Base-by-base conservation (phyloP, 2,329 filamentous ascomycete genomes). In the Chaetomium globosum region DNA sequence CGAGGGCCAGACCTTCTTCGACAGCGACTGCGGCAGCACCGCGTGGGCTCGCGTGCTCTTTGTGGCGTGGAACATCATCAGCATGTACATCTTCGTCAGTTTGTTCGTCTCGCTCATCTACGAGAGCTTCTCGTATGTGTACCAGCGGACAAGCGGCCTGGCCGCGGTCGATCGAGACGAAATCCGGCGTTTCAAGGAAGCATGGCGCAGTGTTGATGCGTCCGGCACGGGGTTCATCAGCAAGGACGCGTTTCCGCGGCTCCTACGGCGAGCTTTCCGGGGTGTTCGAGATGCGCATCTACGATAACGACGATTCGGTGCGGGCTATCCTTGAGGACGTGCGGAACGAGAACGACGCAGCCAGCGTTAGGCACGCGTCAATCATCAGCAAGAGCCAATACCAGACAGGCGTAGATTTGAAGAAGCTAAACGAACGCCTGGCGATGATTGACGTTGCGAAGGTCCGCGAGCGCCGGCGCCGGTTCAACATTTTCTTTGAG, bases 21-120 rank as follows among this genome's bases (percentile, higher is more conserved):
- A 91, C 51, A 95, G 92, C 72, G 96, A 99, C 78, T 99, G 95
- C 74, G 95, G 95, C 65, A 97, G 94, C 78, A 85, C 88, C 59
- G 85, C 87, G 48, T 99, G 95, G 93, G 93, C 95, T 8, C 85
- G 93, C 59, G 87, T 88, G 39, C 82, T 99, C 10, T 99, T 99
- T 80, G 93, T 98, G 65, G 87, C 90, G 4, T 99, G 95, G 95
- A 99, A 99, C 80, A 94, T 99, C 73, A 85, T 99, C 78, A 98
- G 94, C 90, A 99, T 99, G 95, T 99, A 99, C 79, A 96, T 99
- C 73, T 99, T 99, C 74, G 94, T 98, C 74, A 97, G 94, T 74
- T 81, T 99, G 75, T 99, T 99, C 77, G 94, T 99, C 65, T 99
- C 95, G 57, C 87, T 99, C 76, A 99, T 99, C 71, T 99, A 96